A percentile compares a stretch with the other conserved stretches of the same genome.
Conservation (phyloP, 495 filamentous ascomycete genomes). For the Geoglossum glabrum region DNA sequence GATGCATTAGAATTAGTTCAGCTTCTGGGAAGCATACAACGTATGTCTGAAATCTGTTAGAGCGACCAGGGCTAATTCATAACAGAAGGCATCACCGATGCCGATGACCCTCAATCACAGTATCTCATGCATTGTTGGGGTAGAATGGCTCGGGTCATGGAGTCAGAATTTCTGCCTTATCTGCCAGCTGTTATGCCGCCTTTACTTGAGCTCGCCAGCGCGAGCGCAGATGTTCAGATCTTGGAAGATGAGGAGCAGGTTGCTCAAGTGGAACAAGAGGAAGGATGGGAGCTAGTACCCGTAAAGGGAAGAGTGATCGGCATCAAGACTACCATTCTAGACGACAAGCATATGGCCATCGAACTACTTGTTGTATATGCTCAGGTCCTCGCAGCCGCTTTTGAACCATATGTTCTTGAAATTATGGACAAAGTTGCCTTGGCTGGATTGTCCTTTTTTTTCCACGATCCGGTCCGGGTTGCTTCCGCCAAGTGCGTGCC, state of each 20-base stretch:
- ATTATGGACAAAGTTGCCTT: conserved; percentile 95
- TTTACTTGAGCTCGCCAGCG: conserved; percentile 70
- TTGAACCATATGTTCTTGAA: conserved; percentile 76
- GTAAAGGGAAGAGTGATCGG: conserved; percentile 94
- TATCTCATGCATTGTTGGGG: conserved; percentile 99
- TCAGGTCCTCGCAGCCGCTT: conserved; percentile 74
- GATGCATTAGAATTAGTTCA: conserved; percentile 77
- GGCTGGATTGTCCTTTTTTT: conserved; percentile 92
- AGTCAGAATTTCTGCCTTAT: conserved; percentile 77
- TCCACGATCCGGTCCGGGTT: conserved; percentile 93
- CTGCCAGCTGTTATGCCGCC: conserved; percentile 87
- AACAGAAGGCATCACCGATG: conserved; percentile 54
- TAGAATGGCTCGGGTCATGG: conserved; percentile 90
- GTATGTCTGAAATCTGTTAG: conserved; percentile 9
- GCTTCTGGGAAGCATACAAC: conserved; percentile 67
- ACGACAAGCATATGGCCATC: conserved; percentile 98
- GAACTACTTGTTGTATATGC: conserved; percentile 95
- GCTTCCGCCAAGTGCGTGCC: conserved; percentile 90
- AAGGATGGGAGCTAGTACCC: conserved; percentile 95
- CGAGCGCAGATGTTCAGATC: conserved; percentile 93
- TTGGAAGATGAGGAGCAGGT: conserved; percentile 92
- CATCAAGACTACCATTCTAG: conserved; percentile 88
- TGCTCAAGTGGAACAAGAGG: conserved; percentile 79
- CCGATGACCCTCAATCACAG: conserved; percentile 89
- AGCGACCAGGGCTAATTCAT: neutral